phyloP scores from a whole-genome alignment of 1,284 basidiomycete species.

The Ganoderma boninense region DNA sequence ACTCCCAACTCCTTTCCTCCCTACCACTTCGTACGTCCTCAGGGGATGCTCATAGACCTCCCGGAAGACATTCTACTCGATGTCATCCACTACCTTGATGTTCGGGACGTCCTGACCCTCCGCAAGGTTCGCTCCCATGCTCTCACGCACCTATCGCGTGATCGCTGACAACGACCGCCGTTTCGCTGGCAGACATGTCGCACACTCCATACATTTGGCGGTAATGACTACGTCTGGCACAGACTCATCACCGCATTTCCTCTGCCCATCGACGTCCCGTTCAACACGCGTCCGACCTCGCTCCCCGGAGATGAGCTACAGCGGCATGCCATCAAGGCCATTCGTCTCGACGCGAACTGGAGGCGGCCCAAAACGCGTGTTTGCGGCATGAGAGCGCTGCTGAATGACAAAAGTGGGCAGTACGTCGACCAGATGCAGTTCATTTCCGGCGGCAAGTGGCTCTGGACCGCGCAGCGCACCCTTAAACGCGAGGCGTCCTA shows the following conservation, averaged over 20 bases:
- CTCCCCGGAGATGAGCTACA: constrained; percentile 47
- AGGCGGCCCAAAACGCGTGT: constrained; percentile 45
- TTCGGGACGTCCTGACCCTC: constrained; percentile 54
- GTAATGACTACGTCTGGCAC: constrained; percentile 61
- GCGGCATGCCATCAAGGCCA: constrained; percentile 47
- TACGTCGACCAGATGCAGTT: constrained; percentile 53
- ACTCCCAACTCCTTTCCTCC: constrained; percentile 16
- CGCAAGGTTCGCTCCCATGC: constrained; percentile 50
- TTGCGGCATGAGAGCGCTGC: constrained; percentile 46
- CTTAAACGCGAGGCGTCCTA: constrained; percentile 39
- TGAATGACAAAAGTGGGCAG: constrained; percentile 43
- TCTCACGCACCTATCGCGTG: constrained; percentile 16
- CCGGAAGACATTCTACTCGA: constrained; percentile 52
- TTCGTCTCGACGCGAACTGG: constrained; percentile 64
- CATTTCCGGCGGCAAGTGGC: constrained; percentile 52
- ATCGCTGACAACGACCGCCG: constrained; percentile 16
- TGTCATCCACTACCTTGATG: constrained; percentile 42
- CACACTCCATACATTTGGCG: constrained; percentile 55
- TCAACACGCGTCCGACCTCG: constrained; percentile 33
- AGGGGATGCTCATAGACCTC: constrained; percentile 36
- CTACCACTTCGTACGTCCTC: constrained; percentile 21
- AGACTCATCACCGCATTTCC: constrained; percentile 42
- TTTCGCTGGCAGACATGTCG: constrained; percentile 51
- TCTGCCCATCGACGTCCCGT: constrained; percentile 47
- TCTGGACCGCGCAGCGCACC: constrained; percentile 53